Evolutionary conservation across 2,329 filamentous ascomycete species (phyloP).

Genomic region (Ophiocordyceps unilateralis): DNA sequence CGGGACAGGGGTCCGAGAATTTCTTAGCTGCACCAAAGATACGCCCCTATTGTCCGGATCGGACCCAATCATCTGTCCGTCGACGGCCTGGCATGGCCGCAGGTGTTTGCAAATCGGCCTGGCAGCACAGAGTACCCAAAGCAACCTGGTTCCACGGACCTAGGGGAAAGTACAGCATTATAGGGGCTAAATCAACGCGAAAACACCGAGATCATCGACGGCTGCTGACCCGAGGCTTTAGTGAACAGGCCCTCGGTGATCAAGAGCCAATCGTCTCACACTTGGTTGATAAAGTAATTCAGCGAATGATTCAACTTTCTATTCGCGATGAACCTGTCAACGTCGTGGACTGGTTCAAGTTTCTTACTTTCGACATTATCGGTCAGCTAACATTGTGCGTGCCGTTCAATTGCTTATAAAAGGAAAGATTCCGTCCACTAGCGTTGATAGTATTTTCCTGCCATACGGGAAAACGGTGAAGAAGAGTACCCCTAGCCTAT

Average conservation of each 20-base stretch:
- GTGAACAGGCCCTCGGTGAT: constrained; percentile 11
- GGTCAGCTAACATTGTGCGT: constrained; percentile 23
- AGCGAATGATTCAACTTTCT: constrained; percentile 5
- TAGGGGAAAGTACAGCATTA: constrained; percentile 4
- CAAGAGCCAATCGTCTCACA: constrained; percentile 12
- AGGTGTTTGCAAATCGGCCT: constrained; percentile 11
- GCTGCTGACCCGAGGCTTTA: constrained; percentile 15
- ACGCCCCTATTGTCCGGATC: constrained; percentile 21
- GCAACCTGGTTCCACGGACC: constrained; percentile 1
- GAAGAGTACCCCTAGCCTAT: constrained; percentile 4
- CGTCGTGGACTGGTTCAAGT: constrained; percentile 18
- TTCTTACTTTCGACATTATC: constrained; percentile 23
- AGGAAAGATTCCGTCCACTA: constrained; percentile 10
- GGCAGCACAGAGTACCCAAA: constrained; percentile 5
- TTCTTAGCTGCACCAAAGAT: constrained; percentile 8
- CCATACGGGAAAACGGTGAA: constrained; percentile 1
- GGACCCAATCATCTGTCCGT: constrained; percentile 22
- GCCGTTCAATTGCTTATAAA: constrained; percentile 18
- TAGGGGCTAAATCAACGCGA: constrained; percentile 3
- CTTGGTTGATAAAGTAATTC: constrained; percentile 11
- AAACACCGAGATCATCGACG: constrained; percentile 7
- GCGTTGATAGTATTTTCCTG: constrained; percentile 7
- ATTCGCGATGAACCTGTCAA: constrained; percentile 4
- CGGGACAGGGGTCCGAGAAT: constrained; percentile 7
- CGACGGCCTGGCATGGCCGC: constrained; percentile 15